phyloP scores from a whole-genome alignment of 2,329 filamentous ascomycete species.

The Colletotrichum eremochloae region DNA sequence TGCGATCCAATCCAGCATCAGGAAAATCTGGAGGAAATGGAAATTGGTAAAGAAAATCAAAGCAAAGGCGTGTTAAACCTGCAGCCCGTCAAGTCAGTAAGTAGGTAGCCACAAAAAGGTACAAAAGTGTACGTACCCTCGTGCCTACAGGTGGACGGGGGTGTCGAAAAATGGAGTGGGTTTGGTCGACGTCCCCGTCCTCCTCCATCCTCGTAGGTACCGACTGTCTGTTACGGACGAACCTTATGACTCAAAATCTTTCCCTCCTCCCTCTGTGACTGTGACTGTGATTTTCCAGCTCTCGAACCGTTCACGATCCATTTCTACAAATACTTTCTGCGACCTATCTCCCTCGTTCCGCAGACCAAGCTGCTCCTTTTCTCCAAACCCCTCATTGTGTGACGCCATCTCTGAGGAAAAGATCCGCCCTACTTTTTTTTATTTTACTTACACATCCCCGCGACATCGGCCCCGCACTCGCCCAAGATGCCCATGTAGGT shows the following conservation, averaged over 20 bases:
- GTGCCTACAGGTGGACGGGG: constrained; percentile 1
- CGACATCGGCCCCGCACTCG: constrained; percentile 32
- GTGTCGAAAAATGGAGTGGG: constrained; percentile 17
- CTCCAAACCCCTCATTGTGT: constrained; percentile 1
- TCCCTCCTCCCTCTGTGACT: constrained; percentile 9
- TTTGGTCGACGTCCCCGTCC: constrained; percentile 9
- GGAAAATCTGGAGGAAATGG: neutral
- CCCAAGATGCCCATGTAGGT: constrained; percentile 43
- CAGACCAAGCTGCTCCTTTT: constrained; percentile 2
- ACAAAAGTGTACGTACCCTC: constrained; percentile 16
- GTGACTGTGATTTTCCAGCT: constrained; percentile 2
- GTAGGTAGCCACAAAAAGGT: neutral
- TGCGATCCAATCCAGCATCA: neutral
- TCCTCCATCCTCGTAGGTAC: constrained; percentile 19
- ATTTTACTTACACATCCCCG: constrained; percentile 13
- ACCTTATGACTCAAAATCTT: constrained; percentile 38
- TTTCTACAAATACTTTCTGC: constrained; percentile 24
- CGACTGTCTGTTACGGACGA: constrained; percentile 26
- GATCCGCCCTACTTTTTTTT: constrained; percentile 20
- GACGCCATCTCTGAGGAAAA: constrained; percentile 16
- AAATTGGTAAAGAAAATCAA: neutral
- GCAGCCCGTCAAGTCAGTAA: neutral
- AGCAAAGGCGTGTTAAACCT: neutral
- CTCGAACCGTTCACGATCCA: neutral
- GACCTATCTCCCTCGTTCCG: neutral